phyloP scores from a whole-genome alignment of 306 rosid species.

The Begonia loranthoides region DNA sequence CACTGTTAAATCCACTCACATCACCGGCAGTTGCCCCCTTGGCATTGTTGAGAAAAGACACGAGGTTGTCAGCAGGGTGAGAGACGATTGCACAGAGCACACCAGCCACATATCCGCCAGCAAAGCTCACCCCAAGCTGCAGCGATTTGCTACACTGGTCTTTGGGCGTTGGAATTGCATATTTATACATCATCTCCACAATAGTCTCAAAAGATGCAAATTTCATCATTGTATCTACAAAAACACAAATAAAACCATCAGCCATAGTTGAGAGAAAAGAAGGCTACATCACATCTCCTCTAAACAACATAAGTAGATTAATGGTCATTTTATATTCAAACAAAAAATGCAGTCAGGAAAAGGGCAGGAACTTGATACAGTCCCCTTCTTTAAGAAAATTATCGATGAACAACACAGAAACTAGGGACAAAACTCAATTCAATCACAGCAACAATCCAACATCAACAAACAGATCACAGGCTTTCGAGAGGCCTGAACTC shows the following conservation, averaged over 20 bases:
- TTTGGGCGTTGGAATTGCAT: neutral
- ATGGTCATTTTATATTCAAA: neutral
- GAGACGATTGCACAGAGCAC: neutral
- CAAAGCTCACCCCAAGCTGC: neutral
- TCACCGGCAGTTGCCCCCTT: conserved; percentile 2
- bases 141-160: neutral
- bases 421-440: too few species aligned
- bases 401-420: neutral
- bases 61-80: conserved; percentile 1
- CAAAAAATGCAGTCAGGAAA: neutral
- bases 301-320: neutral
- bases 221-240: neutral
- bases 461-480: too few species aligned
- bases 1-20: neutral
- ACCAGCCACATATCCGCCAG: neutral
- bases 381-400: neutral
- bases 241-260: neutral
- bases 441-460: too few species aligned
- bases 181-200: neutral
- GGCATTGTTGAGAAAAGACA: neutral
- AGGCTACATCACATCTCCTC: neutral
- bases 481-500: too few species aligned
- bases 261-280: neutral
- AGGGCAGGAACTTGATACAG: neutral
- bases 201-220: neutral